Percentiles rank a stretch among this genome's conserved stretches.
These are phyloP conservation scores for Ehretia macrophylla DNA, from an alignment of 257 asterid genomes.

Conservation along the genomic window DNA sequence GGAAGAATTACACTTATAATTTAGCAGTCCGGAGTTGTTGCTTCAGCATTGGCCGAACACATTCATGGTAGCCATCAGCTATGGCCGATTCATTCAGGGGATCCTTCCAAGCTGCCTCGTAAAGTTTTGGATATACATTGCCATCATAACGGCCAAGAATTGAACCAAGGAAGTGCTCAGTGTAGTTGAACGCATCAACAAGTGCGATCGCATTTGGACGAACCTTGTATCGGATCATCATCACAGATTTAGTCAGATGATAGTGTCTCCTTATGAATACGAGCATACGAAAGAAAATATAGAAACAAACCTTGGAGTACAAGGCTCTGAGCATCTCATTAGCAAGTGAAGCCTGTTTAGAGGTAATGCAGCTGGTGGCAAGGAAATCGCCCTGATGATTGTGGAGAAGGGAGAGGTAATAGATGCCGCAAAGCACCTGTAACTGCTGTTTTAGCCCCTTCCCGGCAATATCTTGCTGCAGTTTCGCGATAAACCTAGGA, in stretches of 20 bases:
- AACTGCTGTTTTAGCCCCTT: slow-evolving; percentile 78
- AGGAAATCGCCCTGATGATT: slow-evolving; percentile 94
- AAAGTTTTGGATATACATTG: slow-evolving; percentile 87
- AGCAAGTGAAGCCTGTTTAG: slow-evolving; percentile 85
- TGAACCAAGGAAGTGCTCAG: slow-evolving; percentile 83
- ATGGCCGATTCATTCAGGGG: slow-evolving; percentile 69
- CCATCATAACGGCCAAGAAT: slow-evolving; percentile 92
- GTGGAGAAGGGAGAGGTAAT: slow-evolving; percentile 75
- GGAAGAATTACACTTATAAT: slow-evolving; percentile 23
- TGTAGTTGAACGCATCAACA: slow-evolving; percentile 89
- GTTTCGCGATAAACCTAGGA: slow-evolving; percentile 73
- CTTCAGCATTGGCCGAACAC: slow-evolving; percentile 73
- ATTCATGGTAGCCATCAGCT: slow-evolving; percentile 83
- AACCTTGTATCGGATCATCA: slow-evolving; percentile 29
- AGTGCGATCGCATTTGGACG: slow-evolving; percentile 89
- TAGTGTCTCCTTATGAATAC: background rate
- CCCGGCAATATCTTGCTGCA: slow-evolving; percentile 74
- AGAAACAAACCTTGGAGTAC: slow-evolving; percentile 65
- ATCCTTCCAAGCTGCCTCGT: slow-evolving; percentile 94
- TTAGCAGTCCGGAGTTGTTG: slow-evolving; percentile 65
- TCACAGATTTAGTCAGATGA: background rate
- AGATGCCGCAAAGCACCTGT: slow-evolving; percentile 70
- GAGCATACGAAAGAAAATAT: background rate
- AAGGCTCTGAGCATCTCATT: slow-evolving; percentile 69
- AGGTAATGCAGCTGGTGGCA: slow-evolving; percentile 58